Conservation (phyloP, 2,329 filamentous ascomycete species). For the Passalora sequoiae region DNA sequence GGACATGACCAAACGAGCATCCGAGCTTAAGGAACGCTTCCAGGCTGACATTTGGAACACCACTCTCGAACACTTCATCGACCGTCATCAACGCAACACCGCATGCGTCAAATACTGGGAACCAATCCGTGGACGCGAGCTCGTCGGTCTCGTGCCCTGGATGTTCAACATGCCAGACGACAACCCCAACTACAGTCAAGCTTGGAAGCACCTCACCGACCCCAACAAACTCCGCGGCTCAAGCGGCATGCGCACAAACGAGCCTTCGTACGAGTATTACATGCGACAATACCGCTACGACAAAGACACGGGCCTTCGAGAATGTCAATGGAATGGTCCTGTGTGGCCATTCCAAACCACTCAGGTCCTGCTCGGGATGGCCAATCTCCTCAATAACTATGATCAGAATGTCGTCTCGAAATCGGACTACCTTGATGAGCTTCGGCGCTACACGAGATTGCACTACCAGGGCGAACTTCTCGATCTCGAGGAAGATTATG, state of each 20-base stretch:
- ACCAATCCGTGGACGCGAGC: conserved; percentile 41
- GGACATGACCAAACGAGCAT: conserved; percentile 28
- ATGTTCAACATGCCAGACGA: conserved; percentile 41
- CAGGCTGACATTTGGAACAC: conserved; percentile 42
- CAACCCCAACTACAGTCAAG: conserved; percentile 33
- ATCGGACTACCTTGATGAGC: conserved; percentile 35
- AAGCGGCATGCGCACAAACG: conserved; percentile 40
- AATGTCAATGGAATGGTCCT: conserved; percentile 46
- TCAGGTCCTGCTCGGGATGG: conserved; percentile 38
- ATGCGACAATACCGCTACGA: conserved; percentile 42
- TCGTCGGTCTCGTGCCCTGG: conserved; percentile 44
- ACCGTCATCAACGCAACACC: conserved; percentile 39
- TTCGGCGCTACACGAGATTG: conserved; percentile 38
- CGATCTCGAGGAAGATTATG: conserved; percentile 43
- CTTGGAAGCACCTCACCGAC: conserved; percentile 38
- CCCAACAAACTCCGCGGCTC: conserved; percentile 33
- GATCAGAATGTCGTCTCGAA: conserved; percentile 28
- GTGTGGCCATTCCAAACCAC: conserved; percentile 44
- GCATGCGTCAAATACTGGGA: conserved; percentile 38
- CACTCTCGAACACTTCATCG: conserved; percentile 43
- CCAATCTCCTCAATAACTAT: conserved; percentile 43
- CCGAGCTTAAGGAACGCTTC: conserved; percentile 35
- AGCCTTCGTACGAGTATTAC: conserved; percentile 43
- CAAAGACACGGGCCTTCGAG: conserved; percentile 30
- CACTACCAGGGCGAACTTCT: conserved; percentile 36